phyloP scores from a whole-genome alignment of 306 rosid genomes.

The Vicia villosa region DNA sequence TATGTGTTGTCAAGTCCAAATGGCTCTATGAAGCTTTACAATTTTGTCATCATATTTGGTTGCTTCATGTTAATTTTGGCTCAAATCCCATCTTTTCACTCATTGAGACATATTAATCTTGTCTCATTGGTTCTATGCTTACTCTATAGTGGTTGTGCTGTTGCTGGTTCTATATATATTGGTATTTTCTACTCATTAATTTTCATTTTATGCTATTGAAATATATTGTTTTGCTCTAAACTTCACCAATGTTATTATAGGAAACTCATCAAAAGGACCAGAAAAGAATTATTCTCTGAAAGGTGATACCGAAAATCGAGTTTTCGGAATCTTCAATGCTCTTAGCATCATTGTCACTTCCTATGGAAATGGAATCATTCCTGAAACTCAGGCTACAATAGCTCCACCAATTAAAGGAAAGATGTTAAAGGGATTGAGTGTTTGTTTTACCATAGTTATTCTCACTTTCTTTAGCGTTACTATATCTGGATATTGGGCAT shows the following conservation, averaged over 20 bases:
- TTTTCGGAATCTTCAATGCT: no score
- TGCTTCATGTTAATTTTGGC: slow-evolving; percentile 78
- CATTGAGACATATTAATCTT: slow-evolving; percentile 73
- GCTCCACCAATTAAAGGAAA: slow-evolving; percentile 81
- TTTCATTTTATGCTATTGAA: neutral
- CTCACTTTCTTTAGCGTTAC: slow-evolving; percentile 69
- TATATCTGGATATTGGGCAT: slow-evolving; percentile 83
- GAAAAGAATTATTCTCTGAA: no score
- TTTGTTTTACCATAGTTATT: slow-evolving; percentile 54
- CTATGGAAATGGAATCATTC: slow-evolving; percentile 80
- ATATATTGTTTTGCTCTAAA: neutral
- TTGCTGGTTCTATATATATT: slow-evolving; percentile 61
- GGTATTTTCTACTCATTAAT: slow-evolving; percentile 29
- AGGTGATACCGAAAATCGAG: no score
- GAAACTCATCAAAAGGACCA: no score
- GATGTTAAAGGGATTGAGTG: slow-evolving; percentile 73
- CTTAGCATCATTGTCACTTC: slow-evolving; percentile 77
- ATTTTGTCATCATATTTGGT: slow-evolving; percentile 68
- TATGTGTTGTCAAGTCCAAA: slow-evolving; percentile 56
- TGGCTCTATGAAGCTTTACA: slow-evolving; percentile 62
- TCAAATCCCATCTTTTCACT: slow-evolving; percentile 81
- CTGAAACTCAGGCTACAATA: slow-evolving; percentile 90
- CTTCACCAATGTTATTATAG: slow-evolving; percentile 26
- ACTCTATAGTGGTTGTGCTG: slow-evolving; percentile 63
- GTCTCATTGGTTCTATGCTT: slow-evolving; percentile 57